phyloP scores from a whole-genome alignment of 495 filamentous ascomycete species.

The Xylaria cubensis region DNA sequence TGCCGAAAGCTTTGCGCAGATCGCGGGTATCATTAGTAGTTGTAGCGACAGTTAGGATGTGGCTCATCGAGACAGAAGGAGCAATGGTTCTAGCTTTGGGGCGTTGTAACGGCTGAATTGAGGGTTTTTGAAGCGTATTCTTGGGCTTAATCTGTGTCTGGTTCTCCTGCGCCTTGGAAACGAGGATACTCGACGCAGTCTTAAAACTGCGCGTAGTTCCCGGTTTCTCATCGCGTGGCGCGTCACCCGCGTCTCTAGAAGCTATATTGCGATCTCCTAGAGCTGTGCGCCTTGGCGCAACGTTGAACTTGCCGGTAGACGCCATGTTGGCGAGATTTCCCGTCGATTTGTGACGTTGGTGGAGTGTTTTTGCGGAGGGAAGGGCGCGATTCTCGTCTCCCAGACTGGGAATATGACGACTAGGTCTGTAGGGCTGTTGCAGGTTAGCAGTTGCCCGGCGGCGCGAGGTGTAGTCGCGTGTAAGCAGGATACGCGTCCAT shows the following conservation, averaged over 20 bases:
- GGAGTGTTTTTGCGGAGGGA: constrained; percentile 64
- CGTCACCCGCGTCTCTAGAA: constrained; percentile 56
- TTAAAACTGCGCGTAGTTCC: constrained; percentile 16
- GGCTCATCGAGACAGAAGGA: constrained; percentile 54
- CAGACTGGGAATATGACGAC: constrained; percentile 60
- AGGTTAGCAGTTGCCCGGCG: constrained; percentile 12
- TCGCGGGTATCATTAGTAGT: constrained; percentile 30
- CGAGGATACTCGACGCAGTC: constrained; percentile 37
- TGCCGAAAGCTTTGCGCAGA: constrained; percentile 38
- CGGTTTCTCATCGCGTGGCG: constrained; percentile 16
- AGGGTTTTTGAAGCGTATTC: constrained; percentile 51
- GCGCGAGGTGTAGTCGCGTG: neutral
- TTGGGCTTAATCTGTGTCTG: constrained; percentile 56
- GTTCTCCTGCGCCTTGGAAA: constrained; percentile 51
- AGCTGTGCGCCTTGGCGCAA: constrained; percentile 72
- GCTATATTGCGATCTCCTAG: constrained; percentile 85
- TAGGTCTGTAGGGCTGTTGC: constrained; percentile 74
- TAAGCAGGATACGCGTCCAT: neutral
- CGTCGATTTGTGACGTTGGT: constrained; percentile 83
- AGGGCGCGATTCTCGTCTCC: constrained; percentile 75
- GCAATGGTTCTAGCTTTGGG: constrained; percentile 52
- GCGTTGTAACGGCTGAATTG: constrained; percentile 71
- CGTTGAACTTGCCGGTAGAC: constrained; percentile 66
- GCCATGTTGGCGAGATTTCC: constrained; percentile 65
- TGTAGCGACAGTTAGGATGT: constrained; percentile 31